Evolutionary conservation across 2,329 filamentous ascomycete species (phyloP), one percentile per base, ranked within the genome.

Genomic region (Colletotrichum tropicale): DNA sequence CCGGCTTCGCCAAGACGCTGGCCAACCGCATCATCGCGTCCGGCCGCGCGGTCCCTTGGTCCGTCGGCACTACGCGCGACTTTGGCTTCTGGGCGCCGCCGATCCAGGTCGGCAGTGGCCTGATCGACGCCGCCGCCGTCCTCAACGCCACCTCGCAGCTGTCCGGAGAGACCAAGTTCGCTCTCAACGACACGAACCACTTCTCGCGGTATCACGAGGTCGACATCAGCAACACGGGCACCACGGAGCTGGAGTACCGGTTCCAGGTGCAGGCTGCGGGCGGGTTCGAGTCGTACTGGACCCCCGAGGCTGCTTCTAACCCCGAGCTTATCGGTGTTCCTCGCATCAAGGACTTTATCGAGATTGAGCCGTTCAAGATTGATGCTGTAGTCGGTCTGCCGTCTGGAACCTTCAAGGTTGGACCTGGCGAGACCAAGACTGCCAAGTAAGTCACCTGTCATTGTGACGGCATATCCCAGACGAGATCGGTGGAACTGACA

Each of bases 171-270:
- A 82, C 78, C 4, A 85, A 83, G 69, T 82, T 87, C 38, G 80
- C 81, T 5, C 85, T 87, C 77, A 87, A 87, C 74, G 86, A 87
- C 72, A 87, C 85, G 28, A 80, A 81, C 43, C 79, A 86, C 75
- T 84, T 87, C 66, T 74, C 79, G 30, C 71, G 76, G 8, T 77
- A 78, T 38, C 79, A 81, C 66, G 52, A 71, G 26, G 70, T 81
- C 10, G 36, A 75, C 64, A 82, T 87, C 77, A 83, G 81, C 70
- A 87, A 87, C 78, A 80, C 80, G n/a, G 85, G 81, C 62, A 76
- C 76, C 28, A 78, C 81, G 32, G 78, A 80, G 12, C 78, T 84
- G 48, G 82, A 81, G 21, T 87, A 87, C 79, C 78, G 76, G 10
- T 77, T 81, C 38, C 62, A 73, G 34, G 75, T 81, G 6, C 80